Percentiles rank a stretch among this genome's conserved stretches.
Conservation (phyloP, 352 stramenopile species). For the Globisporangium solare region DNA sequence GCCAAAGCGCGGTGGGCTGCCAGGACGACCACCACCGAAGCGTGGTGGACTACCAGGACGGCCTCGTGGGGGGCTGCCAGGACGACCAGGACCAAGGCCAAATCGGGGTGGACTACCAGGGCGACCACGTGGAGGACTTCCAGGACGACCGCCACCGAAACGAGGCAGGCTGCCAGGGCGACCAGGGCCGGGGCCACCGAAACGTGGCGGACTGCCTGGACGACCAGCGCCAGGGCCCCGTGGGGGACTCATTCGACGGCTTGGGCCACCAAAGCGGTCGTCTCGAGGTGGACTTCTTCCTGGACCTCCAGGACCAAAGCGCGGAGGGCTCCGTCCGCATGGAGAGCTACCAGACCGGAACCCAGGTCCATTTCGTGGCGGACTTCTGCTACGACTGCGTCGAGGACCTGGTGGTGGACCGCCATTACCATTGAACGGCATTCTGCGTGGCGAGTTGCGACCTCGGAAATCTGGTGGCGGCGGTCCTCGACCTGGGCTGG, state of each 20-base stretch:
- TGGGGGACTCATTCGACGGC: background rate
- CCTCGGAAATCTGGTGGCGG: conserved; percentile 22
- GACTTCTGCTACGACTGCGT: conserved; percentile 16
- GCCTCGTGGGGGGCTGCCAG: background rate
- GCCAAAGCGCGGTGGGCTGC: background rate
- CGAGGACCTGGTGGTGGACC: conserved; percentile 14
- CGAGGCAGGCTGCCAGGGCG: background rate
- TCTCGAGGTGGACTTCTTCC: conserved; percentile 8
- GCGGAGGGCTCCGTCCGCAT: conserved; percentile 5
- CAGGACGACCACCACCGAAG: background rate
- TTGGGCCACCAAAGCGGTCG: background rate
- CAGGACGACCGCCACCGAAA: background rate
- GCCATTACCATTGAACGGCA: conserved; percentile 4
- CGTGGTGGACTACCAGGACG: background rate
- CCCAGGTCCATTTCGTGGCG: conserved; percentile 8
- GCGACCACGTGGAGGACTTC: background rate
- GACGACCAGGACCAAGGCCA: background rate
- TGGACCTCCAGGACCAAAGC: conserved; percentile 6
- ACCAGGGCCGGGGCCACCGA: background rate
- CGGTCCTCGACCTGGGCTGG: conserved; percentile 19
- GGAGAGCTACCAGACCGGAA: conserved; percentile 4
- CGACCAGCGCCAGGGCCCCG: background rate
- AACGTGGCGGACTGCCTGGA: background rate
- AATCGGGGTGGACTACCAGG: background rate
- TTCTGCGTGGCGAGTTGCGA: conserved; percentile 19